Conservation (phyloP, 1,139 yeast species). For the Zhuliangozyma blackwelliae region DNA sequence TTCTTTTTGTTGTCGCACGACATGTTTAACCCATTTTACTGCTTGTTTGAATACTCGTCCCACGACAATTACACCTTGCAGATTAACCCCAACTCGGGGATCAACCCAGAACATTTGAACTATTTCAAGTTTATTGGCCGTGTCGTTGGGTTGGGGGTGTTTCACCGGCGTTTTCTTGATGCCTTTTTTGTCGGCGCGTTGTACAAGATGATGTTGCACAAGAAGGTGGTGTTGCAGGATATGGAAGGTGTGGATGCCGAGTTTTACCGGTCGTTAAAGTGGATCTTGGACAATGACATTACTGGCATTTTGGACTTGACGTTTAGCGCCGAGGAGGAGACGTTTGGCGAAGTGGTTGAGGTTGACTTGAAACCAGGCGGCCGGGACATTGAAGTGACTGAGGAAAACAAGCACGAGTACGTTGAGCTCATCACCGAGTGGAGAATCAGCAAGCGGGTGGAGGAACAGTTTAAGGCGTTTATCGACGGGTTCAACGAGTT, state of each 20-base stretch:
- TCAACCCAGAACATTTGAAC: constrained; percentile 95
- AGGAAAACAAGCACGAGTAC: constrained; percentile 91
- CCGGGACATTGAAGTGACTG: constrained; percentile 81
- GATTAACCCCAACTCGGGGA: constrained; percentile 96
- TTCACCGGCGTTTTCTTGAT: constrained; percentile 96
- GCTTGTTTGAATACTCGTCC: constrained; percentile 94
- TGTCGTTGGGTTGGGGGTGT: constrained; percentile 95
- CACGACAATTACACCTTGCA: constrained; percentile 97
- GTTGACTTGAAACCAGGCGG: constrained; percentile 91
- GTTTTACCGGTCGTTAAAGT: constrained; percentile 86
- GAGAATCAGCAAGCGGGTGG: constrained; percentile 90
- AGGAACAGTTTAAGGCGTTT: constrained; percentile 93
- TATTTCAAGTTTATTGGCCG: constrained; percentile 98
- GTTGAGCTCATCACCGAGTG: constrained; percentile 94
- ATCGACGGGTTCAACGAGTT: constrained; percentile 96
- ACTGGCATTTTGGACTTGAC: constrained; percentile 78
- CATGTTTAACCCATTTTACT: constrained; percentile 97
- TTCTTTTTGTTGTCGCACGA: constrained; percentile 95
- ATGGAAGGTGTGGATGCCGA: constrained; percentile 99
- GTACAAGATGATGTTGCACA: constrained; percentile 95
- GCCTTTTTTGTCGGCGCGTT: constrained; percentile 98
- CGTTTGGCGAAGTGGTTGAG: constrained; percentile 89
- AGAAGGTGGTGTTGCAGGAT: constrained; percentile 91
- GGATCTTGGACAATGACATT: constrained; percentile 94
- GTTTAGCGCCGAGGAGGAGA: constrained; percentile 92